A percentile compares a stretch with the other conserved stretches of the same genome.
Conservation (phyloP, 441 rosid genomes). For the Bocquillonia castaneifolia region DNA sequence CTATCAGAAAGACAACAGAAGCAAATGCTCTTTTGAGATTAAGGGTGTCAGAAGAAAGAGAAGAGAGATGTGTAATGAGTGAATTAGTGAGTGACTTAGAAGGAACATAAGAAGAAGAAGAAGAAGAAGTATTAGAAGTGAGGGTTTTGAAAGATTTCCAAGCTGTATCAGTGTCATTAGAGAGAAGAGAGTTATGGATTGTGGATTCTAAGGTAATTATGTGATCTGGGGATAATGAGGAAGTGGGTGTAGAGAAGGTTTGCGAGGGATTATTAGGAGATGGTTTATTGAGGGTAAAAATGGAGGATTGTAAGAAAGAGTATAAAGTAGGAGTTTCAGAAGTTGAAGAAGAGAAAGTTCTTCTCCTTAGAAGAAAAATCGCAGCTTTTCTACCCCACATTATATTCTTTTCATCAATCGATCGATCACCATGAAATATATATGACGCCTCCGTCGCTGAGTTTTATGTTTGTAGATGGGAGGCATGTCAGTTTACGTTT, state of each 20-base stretch:
- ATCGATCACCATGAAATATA: no score
- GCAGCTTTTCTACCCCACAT: constrained; percentile 51
- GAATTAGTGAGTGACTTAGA: constrained; percentile 57
- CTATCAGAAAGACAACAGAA: constrained; percentile 62
- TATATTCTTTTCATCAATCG: constrained; percentile 15
- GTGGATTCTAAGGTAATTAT: constrained; percentile 44
- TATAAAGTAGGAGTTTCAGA: constrained; percentile 51
- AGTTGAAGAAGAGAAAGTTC: constrained; percentile 37
- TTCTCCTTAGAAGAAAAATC: constrained; percentile 19
- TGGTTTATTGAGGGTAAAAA: constrained; percentile 43
- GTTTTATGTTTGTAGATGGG: no score
- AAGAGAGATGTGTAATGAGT: constrained; percentile 62
- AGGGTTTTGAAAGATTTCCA: constrained; percentile 85
- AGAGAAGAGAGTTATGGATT: constrained; percentile 53
- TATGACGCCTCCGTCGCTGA: no score
- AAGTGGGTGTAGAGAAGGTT: constrained; percentile 25
- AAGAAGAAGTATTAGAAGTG: constrained; percentile 36
- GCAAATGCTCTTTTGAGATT: constrained; percentile 92
- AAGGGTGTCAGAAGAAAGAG: constrained; percentile 41
- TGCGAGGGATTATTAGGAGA: constrained; percentile 18
- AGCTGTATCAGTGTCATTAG: constrained; percentile 58
- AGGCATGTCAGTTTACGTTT: no score
- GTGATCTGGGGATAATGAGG: constrained; percentile 41
- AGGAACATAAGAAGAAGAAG: constrained; percentile 47
- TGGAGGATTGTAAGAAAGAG: constrained; percentile 76